Base-by-base conservation (phyloP, 208 protist genomes). In the Naegleria lovaniensis region DNA sequence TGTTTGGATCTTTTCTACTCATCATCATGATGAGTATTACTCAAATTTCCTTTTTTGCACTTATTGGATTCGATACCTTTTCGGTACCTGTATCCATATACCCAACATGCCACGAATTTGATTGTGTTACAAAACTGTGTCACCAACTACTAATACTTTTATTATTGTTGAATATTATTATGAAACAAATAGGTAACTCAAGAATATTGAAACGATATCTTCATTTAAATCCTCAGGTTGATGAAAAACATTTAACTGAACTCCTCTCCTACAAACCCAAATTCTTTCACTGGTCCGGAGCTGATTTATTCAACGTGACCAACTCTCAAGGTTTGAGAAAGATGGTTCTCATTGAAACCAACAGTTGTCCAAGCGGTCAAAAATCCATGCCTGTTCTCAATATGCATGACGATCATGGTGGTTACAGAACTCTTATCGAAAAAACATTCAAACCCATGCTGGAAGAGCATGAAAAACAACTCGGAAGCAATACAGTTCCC, bases 311-410 rank as follows among this genome's bases (percentile, higher is more conserved):
- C 90, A 91, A 91, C 75, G 93, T 94, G 1, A 94, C 92, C 0
- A 91, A 92, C 5, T 89, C 90, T 29, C 79, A 93, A 22, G 93
- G 94, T 29, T 48, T 91, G 0, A 92, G 94, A 38, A 92, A 94
- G 43, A 96, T 96, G 94, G 76, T 95, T 19, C 86, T 96, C 16
- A 94, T 96, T 29, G 93, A 96, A 59, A 96, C 94, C 7, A 96
- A 96, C 92, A 94, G 90, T 22, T 96, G 94, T 75, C 94, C 94
- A 19, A 93, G 89, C 5, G 94, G 94, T 0, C 91, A 94, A 67
- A 95, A 95, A 88, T 94, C 91, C 9, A 93, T 95, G 91, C 75
- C 85, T n/a, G 48, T 92, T 5, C 58, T 93, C 15, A 83, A 88
- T 22, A 91, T 92, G 15, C 39, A 58, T 11, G 92, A 95, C 19